These are phyloP conservation scores for Aphanomyces astaci DNA, from an alignment of 352 stramenopile genomes.

Conservation along the genomic window DNA sequence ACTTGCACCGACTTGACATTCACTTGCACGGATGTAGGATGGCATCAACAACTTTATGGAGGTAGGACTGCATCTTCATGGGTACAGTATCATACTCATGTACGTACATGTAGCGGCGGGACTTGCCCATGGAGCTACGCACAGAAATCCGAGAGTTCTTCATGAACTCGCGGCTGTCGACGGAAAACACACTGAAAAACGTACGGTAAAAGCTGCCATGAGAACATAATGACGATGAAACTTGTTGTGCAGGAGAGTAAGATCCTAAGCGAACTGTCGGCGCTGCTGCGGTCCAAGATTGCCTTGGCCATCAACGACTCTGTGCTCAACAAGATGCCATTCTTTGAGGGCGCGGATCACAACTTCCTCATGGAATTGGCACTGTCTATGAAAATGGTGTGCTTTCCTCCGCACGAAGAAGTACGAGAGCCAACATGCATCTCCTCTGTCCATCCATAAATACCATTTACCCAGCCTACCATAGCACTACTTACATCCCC, in stretches of 20 bases:
- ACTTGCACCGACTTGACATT: too few species aligned
- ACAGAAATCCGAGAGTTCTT: slow-evolving; percentile 80
- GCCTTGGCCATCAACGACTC: slow-evolving; percentile 81
- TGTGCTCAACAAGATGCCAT: slow-evolving; percentile 73
- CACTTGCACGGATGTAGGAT: too few species aligned
- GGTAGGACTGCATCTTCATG: slow-evolving; percentile 10
- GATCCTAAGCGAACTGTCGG: slow-evolving; percentile 61
- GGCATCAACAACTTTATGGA: slow-evolving; percentile 79
- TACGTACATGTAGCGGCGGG: slow-evolving; percentile 27
- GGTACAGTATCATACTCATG: neutral
- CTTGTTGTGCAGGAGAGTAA: slow-evolving; percentile 35
- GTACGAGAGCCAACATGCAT: too few species aligned
- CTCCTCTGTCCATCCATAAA: too few species aligned
- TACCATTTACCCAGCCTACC: too few species aligned
- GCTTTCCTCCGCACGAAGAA: slow-evolving; percentile 65
- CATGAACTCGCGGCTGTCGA: slow-evolving; percentile 62
- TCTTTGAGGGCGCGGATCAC: slow-evolving; percentile 65
- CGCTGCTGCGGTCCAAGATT: slow-evolving; percentile 67
- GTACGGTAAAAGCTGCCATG: slow-evolving; percentile 25
- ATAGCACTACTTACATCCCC: neutral
- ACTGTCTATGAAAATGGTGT: slow-evolving; percentile 80
- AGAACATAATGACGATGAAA: neutral
- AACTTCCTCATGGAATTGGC: slow-evolving; percentile 79
- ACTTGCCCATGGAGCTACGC: slow-evolving; percentile 60
- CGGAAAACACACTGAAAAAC: slow-evolving; percentile 62